Evolutionary conservation across 257 asterid genomes (phyloP).

Genomic region (Solanum verrucosum): DNA sequence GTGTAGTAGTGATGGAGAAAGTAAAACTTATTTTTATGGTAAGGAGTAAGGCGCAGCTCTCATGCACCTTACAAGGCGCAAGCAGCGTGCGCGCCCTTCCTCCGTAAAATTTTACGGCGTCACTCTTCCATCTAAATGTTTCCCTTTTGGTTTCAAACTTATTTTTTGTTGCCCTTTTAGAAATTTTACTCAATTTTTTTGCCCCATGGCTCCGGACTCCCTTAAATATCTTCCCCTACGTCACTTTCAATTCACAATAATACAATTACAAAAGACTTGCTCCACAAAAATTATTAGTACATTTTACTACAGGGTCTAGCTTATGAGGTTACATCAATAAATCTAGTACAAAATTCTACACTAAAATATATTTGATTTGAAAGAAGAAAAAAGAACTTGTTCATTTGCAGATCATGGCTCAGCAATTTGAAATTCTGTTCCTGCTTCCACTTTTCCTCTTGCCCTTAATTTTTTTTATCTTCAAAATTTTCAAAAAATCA

Average conservation of each 20-base stretch:
- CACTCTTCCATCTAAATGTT: too few relatives aligned
- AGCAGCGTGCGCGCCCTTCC: too few relatives aligned
- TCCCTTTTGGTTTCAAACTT: too few relatives aligned
- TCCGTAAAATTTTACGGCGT: too few relatives aligned
- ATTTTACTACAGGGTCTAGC: not conserved
- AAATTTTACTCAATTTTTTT: too few relatives aligned
- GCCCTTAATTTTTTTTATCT: not conserved
- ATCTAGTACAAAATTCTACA: not conserved
- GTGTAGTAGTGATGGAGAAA: too few relatives aligned
- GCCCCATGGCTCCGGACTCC: too few relatives aligned
- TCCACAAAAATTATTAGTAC: not conserved
- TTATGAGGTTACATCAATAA: not conserved
- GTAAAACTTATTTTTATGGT: too few relatives aligned
- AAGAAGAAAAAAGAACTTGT: not conserved
- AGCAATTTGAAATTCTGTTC: not conserved
- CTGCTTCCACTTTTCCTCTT: not conserved
- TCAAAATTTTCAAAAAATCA: slow-evolving; percentile 8
- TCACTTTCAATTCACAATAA: not conserved
- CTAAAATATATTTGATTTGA: not conserved
- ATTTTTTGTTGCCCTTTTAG: too few relatives aligned
- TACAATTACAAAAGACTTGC: not conserved
- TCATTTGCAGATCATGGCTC: slow-evolving; percentile 2
- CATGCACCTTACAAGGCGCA: too few relatives aligned
- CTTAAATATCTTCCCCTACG: not conserved
- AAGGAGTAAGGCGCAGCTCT: too few relatives aligned